A percentile compares a stretch with the other conserved stretches of the same genome.
Evolutionary conservation across 108 stramenopile species (phyloP).

Genomic region (Cyclotella cryptica): DNA sequence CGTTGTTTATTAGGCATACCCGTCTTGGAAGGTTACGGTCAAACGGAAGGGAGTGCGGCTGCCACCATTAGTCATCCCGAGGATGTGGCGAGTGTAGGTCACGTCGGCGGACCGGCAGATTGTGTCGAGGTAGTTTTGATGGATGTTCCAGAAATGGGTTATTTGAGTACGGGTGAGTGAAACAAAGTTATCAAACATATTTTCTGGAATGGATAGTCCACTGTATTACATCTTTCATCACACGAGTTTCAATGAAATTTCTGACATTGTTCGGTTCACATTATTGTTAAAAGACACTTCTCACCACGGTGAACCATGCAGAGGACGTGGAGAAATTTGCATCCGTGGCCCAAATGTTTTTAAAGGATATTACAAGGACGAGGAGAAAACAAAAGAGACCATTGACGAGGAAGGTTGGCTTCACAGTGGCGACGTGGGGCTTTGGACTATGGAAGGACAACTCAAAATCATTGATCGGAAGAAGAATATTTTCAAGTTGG

Average conservation of each 20-base stretch:
- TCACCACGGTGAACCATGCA: slow-evolving; percentile 81
- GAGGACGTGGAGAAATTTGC: slow-evolving; percentile 95
- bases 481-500: slow-evolving; percentile 98
- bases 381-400: slow-evolving; percentile 92
- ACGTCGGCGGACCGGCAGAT: slow-evolving; percentile 93
- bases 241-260: too few species aligned
- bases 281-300: slow-evolving; percentile 56
- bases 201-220: too few species aligned
- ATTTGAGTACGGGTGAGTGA: slow-evolving; percentile 74
- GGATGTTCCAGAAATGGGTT: slow-evolving; percentile 97
- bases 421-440: slow-evolving; percentile 96
- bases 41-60: slow-evolving; percentile 93
- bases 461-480: slow-evolving; percentile 97
- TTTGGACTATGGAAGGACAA: slow-evolving; percentile 92
- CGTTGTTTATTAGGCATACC: slow-evolving; percentile 88
- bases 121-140: slow-evolving; percentile 86
- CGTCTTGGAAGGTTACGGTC: slow-evolving; percentile 97
- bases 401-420: slow-evolving; percentile 95
- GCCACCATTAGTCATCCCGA: slow-evolving; percentile 70
- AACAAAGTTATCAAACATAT: background rate
- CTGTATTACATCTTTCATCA: background rate
- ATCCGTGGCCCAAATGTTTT: slow-evolving; percentile 94
- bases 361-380: slow-evolving; percentile 97
- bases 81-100: slow-evolving; percentile 87
- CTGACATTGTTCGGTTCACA: background rate